Base-by-base conservation (phyloP, 495 filamentous ascomycete species). In the Hapsidospora chrysogenum region DNA sequence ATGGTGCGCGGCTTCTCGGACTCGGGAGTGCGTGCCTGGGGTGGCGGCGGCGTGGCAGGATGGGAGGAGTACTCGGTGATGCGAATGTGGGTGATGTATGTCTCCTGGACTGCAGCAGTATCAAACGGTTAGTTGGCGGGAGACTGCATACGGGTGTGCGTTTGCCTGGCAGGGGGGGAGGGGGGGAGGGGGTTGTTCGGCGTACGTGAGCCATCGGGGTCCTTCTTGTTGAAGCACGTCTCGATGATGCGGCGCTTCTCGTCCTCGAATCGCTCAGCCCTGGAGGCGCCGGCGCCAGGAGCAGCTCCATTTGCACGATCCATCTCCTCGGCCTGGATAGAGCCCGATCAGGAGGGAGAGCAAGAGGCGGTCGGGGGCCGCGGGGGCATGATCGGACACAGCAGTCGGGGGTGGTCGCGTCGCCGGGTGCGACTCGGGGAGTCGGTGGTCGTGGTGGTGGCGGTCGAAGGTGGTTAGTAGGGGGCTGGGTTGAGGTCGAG, bases 81-180 rank as follows among this genome's bases (percentile, higher is more conserved):
- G 42, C 75, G 72, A 40, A 96, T 85, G 52, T 97, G 89, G 6
- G 86, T 97, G 42, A 97, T 97, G 61, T 97, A 97, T 33, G 85
- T 93, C 57, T 97, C 89, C 39, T 76, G 64, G 42, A 81, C 85
- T 92, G 46, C 22, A 46, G 31, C 27, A 28, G 17, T 22, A 33
- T 23, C 11, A 19, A 9, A 33, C 17, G 23, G 3, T 23, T 23
- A 9, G 28, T 27, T 29, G 9, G 39, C 29, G 23, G 16, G 23
- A 22, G 3, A 18, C 13, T 9, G 3, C 14, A 23, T 21, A 2
- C n/a, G n/a, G n/a, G n/a, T n/a, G n/a, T n/a, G n/a, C n/a, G n/a
- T n/a, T 10, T 17, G 19, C 3, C 11, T 9, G 5, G 13, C 18
- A 35, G 4, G 32, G 32, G 10, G 11, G 17, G 30, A 31, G n/a